Base-by-base conservation (phyloP, 179 eudicot genomes). In the Beta corolliflora region DNA sequence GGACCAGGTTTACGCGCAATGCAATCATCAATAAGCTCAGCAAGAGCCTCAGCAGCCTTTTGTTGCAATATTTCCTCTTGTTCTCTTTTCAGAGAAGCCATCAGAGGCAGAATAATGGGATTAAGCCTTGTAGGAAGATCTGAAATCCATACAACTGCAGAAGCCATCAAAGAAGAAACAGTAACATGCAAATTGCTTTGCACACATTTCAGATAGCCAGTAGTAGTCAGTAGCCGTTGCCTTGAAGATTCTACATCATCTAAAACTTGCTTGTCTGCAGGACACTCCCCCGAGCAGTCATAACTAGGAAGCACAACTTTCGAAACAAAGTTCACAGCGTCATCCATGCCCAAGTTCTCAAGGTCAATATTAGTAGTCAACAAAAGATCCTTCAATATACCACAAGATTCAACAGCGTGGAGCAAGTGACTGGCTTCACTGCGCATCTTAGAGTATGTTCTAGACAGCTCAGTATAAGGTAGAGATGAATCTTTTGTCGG, bases 51-150 rank as follows among this genome's bases (percentile, higher is more conserved):
- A 79, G 98, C 98, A 67, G 97, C 94, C 92, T 91, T 95, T 70
- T 89, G 84, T 85, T 97, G 99, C 82, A 97, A 84, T 77, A 95
- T 90, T 81, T 97, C 99, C 89, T 97, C 99, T 90, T 97, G 98
- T 80, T 95, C 99, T 86, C 94, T 90, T 80, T 90, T 97, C 55
- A 97, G 83, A 48, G 99, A 94, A 78, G 99, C 94, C 99, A 97
- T 97, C 73, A 95, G 70, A n/a, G 99, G 99, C 73, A 97, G 86
- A 79, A 97, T 97, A 73, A 97, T 89, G 10, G 98, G 95, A 82
- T 95, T 97, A 29, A 97, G 92, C 89, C 88, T 95, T 65, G 89
- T 82, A 50, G 99, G 99, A 84, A 97, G 98, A 81, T 89, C 90
- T 25, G 98, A 91, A 91, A 97, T 93, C 97, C 98, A 93, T 64